Evolutionary conservation across 768 basidiomycete genomes (phyloP).

Genomic region (Hirschioporus abietinus): DNA sequence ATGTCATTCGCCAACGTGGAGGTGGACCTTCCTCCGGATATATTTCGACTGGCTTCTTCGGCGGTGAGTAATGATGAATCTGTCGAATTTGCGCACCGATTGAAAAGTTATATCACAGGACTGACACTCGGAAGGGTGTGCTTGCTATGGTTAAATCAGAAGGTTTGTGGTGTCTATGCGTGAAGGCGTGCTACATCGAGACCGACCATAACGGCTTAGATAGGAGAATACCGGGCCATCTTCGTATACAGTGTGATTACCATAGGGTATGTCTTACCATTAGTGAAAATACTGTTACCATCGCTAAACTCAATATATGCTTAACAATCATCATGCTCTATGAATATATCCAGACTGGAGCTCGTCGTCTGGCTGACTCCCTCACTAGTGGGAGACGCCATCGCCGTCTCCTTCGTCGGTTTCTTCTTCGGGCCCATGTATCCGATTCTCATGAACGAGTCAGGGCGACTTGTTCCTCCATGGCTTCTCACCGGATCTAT

Average conservation of each 20-base stretch:
- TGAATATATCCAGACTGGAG: slow-evolving; percentile 35
- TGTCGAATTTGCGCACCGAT: not conserved
- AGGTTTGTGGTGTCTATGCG: slow-evolving; percentile 10
- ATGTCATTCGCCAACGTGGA: slow-evolving; percentile 36
- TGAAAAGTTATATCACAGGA: slow-evolving; percentile 7
- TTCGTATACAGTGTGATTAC: slow-evolving; percentile 29
- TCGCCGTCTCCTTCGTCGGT: slow-evolving; percentile 51
- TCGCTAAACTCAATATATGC: not conserved
- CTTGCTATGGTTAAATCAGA: slow-evolving; percentile 28
- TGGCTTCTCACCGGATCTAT: slow-evolving; percentile 59
- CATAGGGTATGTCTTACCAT: slow-evolving; percentile 16
- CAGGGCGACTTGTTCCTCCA: slow-evolving; percentile 60
- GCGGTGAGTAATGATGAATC: slow-evolving; percentile 28
- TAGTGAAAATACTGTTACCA: not conserved
- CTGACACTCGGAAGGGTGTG: slow-evolving; percentile 33
- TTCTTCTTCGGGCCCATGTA: slow-evolving; percentile 48
- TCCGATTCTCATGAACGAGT: slow-evolving; percentile 62
- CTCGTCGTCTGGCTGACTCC: slow-evolving; percentile 55
- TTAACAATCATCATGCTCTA: not conserved
- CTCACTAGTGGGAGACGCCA: slow-evolving; percentile 45
- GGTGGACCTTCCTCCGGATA: slow-evolving; percentile 46
- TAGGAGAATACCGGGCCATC: slow-evolving; percentile 29
- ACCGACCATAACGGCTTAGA: slow-evolving; percentile 1
- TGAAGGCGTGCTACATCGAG: not conserved
- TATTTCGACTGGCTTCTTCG: slow-evolving; percentile 46